Percentiles rank a stretch among this genome's conserved stretches.
Evolutionary conservation across 495 filamentous ascomycete genomes (phyloP).

Genomic region (Neurospora sp.): DNA sequence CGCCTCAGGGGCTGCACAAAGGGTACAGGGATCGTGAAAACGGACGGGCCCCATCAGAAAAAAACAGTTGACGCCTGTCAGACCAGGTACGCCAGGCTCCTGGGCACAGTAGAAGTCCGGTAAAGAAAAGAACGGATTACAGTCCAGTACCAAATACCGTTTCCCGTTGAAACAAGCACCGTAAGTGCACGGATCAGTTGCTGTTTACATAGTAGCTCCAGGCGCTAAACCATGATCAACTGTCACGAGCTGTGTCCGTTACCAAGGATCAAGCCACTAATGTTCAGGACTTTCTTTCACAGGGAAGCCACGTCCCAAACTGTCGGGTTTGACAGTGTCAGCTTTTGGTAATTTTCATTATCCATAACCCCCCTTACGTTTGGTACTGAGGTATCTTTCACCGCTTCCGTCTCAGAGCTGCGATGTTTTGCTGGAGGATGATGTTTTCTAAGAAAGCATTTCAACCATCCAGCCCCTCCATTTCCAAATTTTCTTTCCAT

Average conservation of each 20-base stretch:
- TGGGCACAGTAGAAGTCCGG: neutral
- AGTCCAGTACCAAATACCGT: neutral
- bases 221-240: neutral
- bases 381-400: neutral
- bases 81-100: neutral
- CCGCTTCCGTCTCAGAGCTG: neutral
- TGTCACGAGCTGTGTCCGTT: neutral
- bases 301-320: slow-evolving; percentile 13
- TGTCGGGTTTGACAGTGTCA: slow-evolving; percentile 20
- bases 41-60: neutral
- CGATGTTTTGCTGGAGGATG: neutral
- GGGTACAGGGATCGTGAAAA: neutral
- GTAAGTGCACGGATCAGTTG: neutral
- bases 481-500: neutral
- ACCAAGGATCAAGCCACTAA: neutral
- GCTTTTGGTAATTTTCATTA: slow-evolving; percentile 1
- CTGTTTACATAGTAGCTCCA: neutral
- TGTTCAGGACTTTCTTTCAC: neutral
- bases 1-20: neutral
- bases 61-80: neutral
- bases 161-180: neutral
- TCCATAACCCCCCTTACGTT: neutral
- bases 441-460: neutral
- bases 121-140: neutral
- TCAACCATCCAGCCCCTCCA: neutral